Evolutionary conservation across 2,329 filamentous ascomycete genomes (phyloP), one percentile per base, ranked within the genome.

Genomic region (Scortechinia acanthostroma): DNA sequence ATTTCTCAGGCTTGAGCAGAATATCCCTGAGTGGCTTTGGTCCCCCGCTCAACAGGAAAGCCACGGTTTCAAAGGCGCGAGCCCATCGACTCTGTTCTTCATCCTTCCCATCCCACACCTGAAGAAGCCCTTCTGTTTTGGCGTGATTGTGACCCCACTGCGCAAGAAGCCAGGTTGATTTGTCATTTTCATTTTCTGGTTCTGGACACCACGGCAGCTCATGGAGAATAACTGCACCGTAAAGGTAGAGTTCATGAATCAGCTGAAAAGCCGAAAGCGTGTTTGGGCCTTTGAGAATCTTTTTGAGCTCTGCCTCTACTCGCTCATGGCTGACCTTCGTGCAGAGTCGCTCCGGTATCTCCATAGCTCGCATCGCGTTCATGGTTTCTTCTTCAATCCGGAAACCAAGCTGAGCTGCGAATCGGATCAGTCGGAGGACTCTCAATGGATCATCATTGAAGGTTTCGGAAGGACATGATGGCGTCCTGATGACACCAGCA

Each of bases 271-370:
- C 43, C 33, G 17, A 42, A 21, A 30, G 33, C 4, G 45, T 23
- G 42, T 17, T 49, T 54, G 45, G 51, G 57, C 74, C 74, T 54
- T 67, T 69, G 16, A 86, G 64, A 66, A 81, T 81, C 62, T 86
- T 86, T 52, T 80, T 76, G n/a, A 84, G 50, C 52, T 86, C 81
- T 2, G 73, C 68, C 1, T 76, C 74, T 0, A 86, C 71, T 20
- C 82, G 66, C 53, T 86, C 82, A 42, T 77, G 70, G 52, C 76
- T 84, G 53, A 86, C 85, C 56, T 86, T 86, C 33, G 73, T 57
- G 44, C 69, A 72, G 15, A 86, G 61, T 2, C 76, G 76, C 22
- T 71, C 63, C 46, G 79, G 72, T 45, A 40, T 40, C 17, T 40
- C 35, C 13, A 6, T 13, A 13, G 6, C 13, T 13, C 35, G 5